Conservation (phyloP, 2,329 filamentous ascomycete genomes). For the Cadophora malorum region DNA sequence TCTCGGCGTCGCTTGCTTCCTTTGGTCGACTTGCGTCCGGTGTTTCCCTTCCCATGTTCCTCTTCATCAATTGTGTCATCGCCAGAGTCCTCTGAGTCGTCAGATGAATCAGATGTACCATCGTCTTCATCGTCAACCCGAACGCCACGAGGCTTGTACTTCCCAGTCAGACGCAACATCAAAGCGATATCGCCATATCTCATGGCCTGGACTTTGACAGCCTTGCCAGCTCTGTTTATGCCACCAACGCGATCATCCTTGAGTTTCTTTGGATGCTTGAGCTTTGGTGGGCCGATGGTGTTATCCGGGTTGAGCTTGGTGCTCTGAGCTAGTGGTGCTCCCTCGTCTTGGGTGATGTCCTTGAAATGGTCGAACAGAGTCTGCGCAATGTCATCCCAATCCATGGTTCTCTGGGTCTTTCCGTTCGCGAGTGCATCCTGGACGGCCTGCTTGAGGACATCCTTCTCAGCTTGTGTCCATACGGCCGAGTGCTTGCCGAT, state of each 20-base stretch:
- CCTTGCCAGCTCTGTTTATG: background rate
- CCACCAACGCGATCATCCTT: slow-evolving; percentile 5
- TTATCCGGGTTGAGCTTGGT: background rate
- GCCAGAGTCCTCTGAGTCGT: background rate
- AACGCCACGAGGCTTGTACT: background rate
- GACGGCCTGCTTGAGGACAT: slow-evolving; percentile 12
- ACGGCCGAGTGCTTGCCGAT: background rate
- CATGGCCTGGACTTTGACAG: slow-evolving; percentile 4
- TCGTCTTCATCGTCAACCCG: background rate
- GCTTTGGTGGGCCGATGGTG: background rate
- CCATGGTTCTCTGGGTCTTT: slow-evolving; percentile 8
- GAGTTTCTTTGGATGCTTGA: slow-evolving; percentile 5
- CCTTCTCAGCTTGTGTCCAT: slow-evolving; percentile 25
- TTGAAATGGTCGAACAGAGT: background rate
- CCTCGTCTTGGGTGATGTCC: slow-evolving; percentile 2
- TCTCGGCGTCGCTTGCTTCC: background rate
- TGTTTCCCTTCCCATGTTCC: background rate
- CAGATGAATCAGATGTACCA: background rate
- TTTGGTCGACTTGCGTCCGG: background rate
- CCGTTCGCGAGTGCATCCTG: background rate
- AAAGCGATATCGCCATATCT: slow-evolving; percentile 22
- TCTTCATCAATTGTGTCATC: background rate
- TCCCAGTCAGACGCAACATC: background rate
- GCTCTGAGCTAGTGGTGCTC: slow-evolving; percentile 5
- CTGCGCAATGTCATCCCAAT: slow-evolving; percentile 19